Evolutionary conservation across 805 yeast genomes (phyloP).

Genomic region (Candida sithepensis): DNA sequence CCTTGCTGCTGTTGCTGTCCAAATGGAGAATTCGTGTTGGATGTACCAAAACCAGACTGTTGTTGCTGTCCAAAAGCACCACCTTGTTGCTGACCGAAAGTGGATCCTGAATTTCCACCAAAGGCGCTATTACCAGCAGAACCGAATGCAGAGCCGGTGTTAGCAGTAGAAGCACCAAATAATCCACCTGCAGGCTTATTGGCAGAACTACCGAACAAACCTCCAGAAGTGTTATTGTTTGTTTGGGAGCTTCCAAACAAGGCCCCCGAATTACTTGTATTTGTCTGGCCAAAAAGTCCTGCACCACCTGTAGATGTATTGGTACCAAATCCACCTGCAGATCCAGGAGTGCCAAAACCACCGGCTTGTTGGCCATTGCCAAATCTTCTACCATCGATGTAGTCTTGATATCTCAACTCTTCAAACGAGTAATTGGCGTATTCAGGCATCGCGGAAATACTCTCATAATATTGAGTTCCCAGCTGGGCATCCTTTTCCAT

Average conservation of each 20-base stretch:
- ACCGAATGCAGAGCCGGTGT: conserved; percentile 29
- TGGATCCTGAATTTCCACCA: conserved; percentile 28
- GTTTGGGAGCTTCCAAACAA: conserved; percentile 22
- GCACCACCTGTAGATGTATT: conserved; percentile 34
- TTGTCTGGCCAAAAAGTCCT: conserved; percentile 41
- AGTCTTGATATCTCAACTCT: conserved; percentile 87
- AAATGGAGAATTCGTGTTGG: conserved; percentile 9
- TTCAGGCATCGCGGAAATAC: conserved; percentile 86
- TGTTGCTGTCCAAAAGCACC: conserved; percentile 8
- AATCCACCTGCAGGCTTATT: conserved; percentile 12
- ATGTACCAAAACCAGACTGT: conserved; percentile 4
- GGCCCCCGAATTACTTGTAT: conserved; percentile 21
- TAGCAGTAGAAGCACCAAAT: conserved; percentile 19
- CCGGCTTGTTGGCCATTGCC: conserved; percentile 40
- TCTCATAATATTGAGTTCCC: conserved; percentile 60
- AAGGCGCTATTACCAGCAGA: conserved; percentile 25
- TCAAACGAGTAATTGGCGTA: conserved; percentile 78
- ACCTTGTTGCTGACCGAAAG: conserved; percentile 8
- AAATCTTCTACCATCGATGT: conserved; percentile 63
- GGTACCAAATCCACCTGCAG: conserved; percentile 27
- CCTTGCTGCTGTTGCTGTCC: conserved; percentile 15
- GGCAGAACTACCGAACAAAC: conserved; percentile 18
- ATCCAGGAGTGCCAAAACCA: conserved; percentile 20
- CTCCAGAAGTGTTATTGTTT: conserved; percentile 23
- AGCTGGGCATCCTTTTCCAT: conserved; percentile 66